Conservation (phyloP, 2,329 filamentous ascomycete genomes). For the Pyrenophora graminea region DNA sequence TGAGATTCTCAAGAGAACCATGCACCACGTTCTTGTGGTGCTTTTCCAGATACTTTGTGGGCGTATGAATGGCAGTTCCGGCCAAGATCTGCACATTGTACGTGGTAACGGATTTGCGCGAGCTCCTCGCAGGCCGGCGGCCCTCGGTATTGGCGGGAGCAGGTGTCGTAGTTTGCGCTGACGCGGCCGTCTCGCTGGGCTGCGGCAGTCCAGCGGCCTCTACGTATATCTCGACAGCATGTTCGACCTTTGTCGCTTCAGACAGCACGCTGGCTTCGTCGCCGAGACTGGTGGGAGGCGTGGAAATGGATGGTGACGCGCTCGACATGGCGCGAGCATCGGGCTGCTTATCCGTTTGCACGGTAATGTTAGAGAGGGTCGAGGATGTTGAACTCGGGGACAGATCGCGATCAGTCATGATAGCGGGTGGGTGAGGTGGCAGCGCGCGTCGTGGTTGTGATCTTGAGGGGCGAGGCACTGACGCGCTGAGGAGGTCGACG, state of each 20-base stretch:
- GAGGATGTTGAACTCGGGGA: slow-evolving; percentile 50
- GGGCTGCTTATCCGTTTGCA: slow-evolving; percentile 36
- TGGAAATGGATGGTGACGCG: slow-evolving; percentile 62
- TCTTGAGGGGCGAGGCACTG: slow-evolving; percentile 33
- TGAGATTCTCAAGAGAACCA: slow-evolving; percentile 27
- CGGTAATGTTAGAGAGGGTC: slow-evolving; percentile 49
- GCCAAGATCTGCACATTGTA: slow-evolving; percentile 70
- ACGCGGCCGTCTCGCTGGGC: slow-evolving; percentile 20
- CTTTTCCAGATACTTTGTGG: slow-evolving; percentile 49
- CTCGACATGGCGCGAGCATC: slow-evolving; percentile 50
- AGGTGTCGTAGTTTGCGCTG: slow-evolving; percentile 22
- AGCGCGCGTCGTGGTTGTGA: slow-evolving; percentile 28
- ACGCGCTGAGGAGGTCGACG: slow-evolving; percentile 40
- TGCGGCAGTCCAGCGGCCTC: slow-evolving; percentile 22
- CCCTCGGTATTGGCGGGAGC: slow-evolving; percentile 28
- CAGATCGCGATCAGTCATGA: slow-evolving; percentile 40
- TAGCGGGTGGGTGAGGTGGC: slow-evolving; percentile 14
- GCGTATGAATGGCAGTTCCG: slow-evolving; percentile 65
- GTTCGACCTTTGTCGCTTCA: slow-evolving; percentile 40
- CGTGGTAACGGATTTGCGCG: slow-evolving; percentile 61
- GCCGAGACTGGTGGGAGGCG: slow-evolving; percentile 68
- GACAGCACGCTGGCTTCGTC: slow-evolving; percentile 63
- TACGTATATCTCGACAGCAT: slow-evolving; percentile 26
- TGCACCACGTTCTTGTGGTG: slow-evolving; percentile 45
- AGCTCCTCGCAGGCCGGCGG: slow-evolving; percentile 52